Evolutionary conservation across 192 early-diverging fungal genomes (phyloP), one percentile per base, ranked within the genome.

Genomic region (Coemansia sp.): DNA sequence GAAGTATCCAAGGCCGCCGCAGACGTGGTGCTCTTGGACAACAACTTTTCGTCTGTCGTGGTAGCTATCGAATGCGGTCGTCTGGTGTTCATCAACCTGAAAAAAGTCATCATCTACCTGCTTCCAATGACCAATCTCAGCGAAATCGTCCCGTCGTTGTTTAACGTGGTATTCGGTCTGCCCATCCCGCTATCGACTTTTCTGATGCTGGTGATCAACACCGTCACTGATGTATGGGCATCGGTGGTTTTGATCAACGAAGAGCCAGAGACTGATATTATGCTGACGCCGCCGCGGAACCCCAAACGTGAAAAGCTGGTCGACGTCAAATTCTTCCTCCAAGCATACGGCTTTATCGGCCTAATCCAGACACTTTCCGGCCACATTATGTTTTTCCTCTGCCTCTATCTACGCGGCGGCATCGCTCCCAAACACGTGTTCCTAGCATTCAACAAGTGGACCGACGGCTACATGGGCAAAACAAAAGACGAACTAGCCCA

Each of bases 81-180:
- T 7, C 68, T 95, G 30, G 86, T 90, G 17, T 96, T 94, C 73
- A 87, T 91, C 70, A 96, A 96, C 80, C 69, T 94, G 33, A 88
- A 93, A 68, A 94, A 96, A 75, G 92, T 93, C 29, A 89, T 93
- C 73, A 64, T 89, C 2, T 96, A 94, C 62, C 75, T 95, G 55
- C 67, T 95, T 62, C 92, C 93, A 0, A 87, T 89, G 48, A 91
- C 90, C 42, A 86, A 86, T 48, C 84, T 88, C 82, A 85, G 86
- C 59, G 92, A 96, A 68, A 83, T 93, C 36, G 77, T 86, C 78
- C 87, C 93, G 11, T 90, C 92, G 7, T 48, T 96, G 30, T 71
- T 89, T 34, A 93, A 90, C 67, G 84, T 92, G 17, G 92, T 92
- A 32, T 72, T 96, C 4, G 94, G 94, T 10, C 84, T 90, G 33